phyloP scores from a whole-genome alignment of 1,284 basidiomycete genomes.

The Malassezia dermatis region DNA sequence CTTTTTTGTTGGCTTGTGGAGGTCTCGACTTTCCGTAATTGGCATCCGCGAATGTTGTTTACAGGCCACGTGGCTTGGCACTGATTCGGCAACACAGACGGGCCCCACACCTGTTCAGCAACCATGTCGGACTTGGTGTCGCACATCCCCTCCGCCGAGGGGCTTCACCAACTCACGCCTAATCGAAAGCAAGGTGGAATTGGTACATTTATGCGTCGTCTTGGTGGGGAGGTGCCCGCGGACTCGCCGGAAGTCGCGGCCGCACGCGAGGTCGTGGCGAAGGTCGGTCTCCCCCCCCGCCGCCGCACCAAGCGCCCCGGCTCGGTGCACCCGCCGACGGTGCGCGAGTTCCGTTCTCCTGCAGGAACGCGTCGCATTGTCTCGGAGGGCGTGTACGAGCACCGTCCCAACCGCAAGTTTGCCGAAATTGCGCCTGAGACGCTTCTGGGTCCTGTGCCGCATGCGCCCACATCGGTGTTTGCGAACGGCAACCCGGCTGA shows the following conservation, averaged over 20 bases:
- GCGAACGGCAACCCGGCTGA: constrained; percentile 2
- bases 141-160: background rate
- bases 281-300: background rate
- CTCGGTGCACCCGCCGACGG: background rate
- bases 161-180: background rate
- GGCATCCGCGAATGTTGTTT: constrained; percentile 2
- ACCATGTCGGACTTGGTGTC: constrained; percentile 7
- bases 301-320: background rate
- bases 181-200: background rate
- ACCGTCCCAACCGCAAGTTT: background rate
- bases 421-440: background rate
- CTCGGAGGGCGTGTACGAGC: background rate
- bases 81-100: background rate
- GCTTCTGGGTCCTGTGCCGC: constrained; percentile 4
- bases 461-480: constrained; percentile 3
- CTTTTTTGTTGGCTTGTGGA: constrained; percentile 50
- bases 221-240: background rate
- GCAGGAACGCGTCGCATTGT: background rate
- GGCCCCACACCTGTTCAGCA: background rate
- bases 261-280: constrained; percentile 1
- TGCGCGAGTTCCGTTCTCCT: background rate
- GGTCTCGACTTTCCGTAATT: constrained; percentile 34
- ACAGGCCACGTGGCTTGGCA: constrained; percentile 1
- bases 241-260: background rate
- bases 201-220: background rate